These are phyloP conservation scores for Aurifilum marmelostoma DNA, from an alignment of 2,329 filamentous ascomycete species.

Conservation along the genomic window DNA sequence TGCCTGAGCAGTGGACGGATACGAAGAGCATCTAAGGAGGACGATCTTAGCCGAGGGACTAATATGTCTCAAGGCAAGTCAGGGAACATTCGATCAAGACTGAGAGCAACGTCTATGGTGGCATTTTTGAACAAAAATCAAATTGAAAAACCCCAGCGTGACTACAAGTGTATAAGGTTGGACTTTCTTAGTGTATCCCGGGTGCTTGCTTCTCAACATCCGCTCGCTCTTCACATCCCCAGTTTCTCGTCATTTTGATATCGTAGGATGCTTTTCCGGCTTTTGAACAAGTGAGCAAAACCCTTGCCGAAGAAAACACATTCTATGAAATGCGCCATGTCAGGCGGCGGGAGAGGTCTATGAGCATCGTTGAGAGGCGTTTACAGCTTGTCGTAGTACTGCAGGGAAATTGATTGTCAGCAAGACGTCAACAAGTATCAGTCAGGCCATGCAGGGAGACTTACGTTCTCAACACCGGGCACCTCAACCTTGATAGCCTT, in stretches of 20 bases:
- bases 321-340: slow-evolving; percentile 49
- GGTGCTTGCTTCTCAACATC: slow-evolving; percentile 36
- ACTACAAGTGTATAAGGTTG: slow-evolving; percentile 45
- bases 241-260: slow-evolving; percentile 20
- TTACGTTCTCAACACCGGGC: slow-evolving; percentile 93
- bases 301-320: slow-evolving; percentile 37
- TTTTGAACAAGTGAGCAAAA: slow-evolving; percentile 28
- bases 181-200: slow-evolving; percentile 42
- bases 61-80: not conserved
- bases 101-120: too few relatives aligned
- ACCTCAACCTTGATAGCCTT: slow-evolving; percentile 99
- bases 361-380: slow-evolving; percentile 48
- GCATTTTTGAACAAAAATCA: slow-evolving; percentile 26
- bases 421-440: not conserved
- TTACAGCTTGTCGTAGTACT: slow-evolving; percentile 99
- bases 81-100: not conserved
- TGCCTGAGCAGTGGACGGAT: not conserved
- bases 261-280: slow-evolving; percentile 31
- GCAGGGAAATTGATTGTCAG: slow-evolving; percentile 43
- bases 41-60: not conserved
- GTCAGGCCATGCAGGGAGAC: slow-evolving; percentile 44
- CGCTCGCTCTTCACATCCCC: slow-evolving; percentile 8
- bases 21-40: not conserved
- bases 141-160: slow-evolving; percentile 43
- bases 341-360: slow-evolving; percentile 45